Percentiles rank a stretch among this genome's conserved stretches.
These are phyloP conservation scores for Basipetospora chlamydospora DNA, from an alignment of 2,329 filamentous ascomycete genomes.

Conservation along the genomic window DNA sequence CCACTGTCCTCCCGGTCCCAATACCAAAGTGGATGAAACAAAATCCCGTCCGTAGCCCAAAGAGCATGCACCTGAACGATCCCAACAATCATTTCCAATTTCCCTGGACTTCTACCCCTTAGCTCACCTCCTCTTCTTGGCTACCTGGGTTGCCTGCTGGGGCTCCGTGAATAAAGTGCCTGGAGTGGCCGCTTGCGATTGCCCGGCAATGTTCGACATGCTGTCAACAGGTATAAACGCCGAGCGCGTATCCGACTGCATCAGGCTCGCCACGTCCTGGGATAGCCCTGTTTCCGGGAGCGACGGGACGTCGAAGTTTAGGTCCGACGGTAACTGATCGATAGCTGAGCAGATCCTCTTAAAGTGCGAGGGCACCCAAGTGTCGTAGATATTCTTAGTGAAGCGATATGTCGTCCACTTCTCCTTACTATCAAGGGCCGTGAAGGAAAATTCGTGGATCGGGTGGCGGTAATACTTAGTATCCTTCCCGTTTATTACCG, in stretches of 20 bases:
- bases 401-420: constrained; percentile 22
- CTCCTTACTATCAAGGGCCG: constrained; percentile 15
- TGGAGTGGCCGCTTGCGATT: not conserved
- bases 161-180: not conserved
- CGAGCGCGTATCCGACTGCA: not conserved
- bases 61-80: too few relatives aligned
- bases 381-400: constrained; percentile 20
- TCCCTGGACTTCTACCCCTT: too few relatives aligned
- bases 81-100: too few relatives aligned
- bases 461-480: constrained; percentile 19
- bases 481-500: constrained; percentile 16
- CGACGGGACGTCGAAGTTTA: not conserved
- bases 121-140: not conserved
- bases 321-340: constrained; percentile 18
- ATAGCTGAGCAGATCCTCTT: constrained; percentile 21
- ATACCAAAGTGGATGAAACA: too few relatives aligned
- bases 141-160: too few relatives aligned
- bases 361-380: constrained; percentile 20
- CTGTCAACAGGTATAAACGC: not conserved
- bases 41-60: too few relatives aligned
- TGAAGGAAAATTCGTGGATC: constrained; percentile 18
- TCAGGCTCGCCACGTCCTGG: not conserved
- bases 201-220: not conserved
- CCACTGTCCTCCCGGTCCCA: too few relatives aligned
- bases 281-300: not conserved